Conservation (phyloP, 768 basidiomycete genomes). For the Multifurca ochricompacta region DNA sequence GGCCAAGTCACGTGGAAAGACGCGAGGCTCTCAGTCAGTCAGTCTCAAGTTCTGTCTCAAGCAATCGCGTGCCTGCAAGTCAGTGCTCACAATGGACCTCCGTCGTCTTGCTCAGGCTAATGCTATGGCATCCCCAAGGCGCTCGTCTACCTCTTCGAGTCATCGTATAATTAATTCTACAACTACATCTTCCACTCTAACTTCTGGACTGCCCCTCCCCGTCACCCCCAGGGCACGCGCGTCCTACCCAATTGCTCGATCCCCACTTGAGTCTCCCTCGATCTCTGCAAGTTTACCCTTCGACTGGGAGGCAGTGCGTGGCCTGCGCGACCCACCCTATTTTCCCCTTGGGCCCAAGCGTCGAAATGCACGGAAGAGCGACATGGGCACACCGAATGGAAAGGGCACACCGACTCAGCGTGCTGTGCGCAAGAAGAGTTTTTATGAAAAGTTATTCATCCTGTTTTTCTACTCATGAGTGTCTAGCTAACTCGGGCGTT, state of each 20-base stretch:
- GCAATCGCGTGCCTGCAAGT: background rate
- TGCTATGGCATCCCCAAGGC: constrained; percentile 34
- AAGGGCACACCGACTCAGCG: constrained; percentile 40
- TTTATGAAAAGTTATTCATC: constrained; percentile 49
- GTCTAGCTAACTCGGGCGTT: constrained; percentile 10
- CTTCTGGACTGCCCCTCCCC: constrained; percentile 21
- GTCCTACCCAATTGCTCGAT: constrained; percentile 44
- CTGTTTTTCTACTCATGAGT: background rate
- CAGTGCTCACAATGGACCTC: constrained; percentile 36
- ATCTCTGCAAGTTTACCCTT: constrained; percentile 71
- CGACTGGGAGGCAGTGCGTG: constrained; percentile 82
- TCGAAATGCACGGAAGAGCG: constrained; percentile 34
- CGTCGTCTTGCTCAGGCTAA: constrained; percentile 50
- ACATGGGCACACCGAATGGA: constrained; percentile 23
- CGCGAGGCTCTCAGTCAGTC: background rate
- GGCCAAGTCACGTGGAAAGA: constrained; percentile 6
- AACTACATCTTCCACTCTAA: constrained; percentile 30
- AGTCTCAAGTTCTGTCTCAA: background rate
- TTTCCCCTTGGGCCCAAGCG: constrained; percentile 47
- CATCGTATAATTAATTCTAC: constrained; percentile 17
- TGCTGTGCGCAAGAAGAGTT: constrained; percentile 54
- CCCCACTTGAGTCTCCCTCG: constrained; percentile 60
- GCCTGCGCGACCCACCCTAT: constrained; percentile 64
- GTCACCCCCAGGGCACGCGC: constrained; percentile 41
- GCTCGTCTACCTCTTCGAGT: constrained; percentile 8